Evolutionary conservation across 768 basidiomycete species (phyloP), one percentile per base, ranked within the genome.

Genomic region (Suillus subalutaceus): DNA sequence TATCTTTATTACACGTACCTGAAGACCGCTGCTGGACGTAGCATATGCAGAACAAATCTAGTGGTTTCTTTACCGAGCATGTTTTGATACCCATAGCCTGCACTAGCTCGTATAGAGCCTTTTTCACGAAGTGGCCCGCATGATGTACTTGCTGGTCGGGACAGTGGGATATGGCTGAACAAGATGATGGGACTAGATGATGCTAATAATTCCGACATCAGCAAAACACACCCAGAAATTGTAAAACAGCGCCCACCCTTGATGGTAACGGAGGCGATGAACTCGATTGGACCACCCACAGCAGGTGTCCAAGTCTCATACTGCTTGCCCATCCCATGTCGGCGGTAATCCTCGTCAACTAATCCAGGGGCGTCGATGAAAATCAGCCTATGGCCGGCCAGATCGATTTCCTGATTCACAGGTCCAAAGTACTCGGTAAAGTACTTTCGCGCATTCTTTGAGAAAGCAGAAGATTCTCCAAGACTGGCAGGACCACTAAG

Each of bases 151-250:
- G 92, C 91, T 1, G 90, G 85, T 43, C 96, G 84, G 8, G 87
- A 86, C 18, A 97, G 81, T 5, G 96, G 96, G 56, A 97, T 94
- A 74, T 98, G 96, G 62, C 86, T 90, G 65, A 98, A 82, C 32
- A 98, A 77, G 60, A 97, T 85, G 20, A 85, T 74, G 15, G 89
- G 88, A 30, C 83, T 74, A 46, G 71, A 55, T 75, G 72, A 26
- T 15, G 41, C 59, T 60, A 73, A 75, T 58, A 77, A 41, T 12
- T 3, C 23, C 41, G 26, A 20, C 1, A 30, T 60, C 18, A 43
- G 41, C 3, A 18, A 43, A 20, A 30, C 3, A 20, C 6, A 6
- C 32, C 10, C 26, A 43, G 26, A 16, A 6, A 20, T 32, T 20
- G 40, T 10, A 43, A 60, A 5, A 60, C 12, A 20, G 16, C 26